phyloP scores from a whole-genome alignment of 2,329 filamentous ascomycete genomes.

The Mycosphaerelloides madeirae region DNA sequence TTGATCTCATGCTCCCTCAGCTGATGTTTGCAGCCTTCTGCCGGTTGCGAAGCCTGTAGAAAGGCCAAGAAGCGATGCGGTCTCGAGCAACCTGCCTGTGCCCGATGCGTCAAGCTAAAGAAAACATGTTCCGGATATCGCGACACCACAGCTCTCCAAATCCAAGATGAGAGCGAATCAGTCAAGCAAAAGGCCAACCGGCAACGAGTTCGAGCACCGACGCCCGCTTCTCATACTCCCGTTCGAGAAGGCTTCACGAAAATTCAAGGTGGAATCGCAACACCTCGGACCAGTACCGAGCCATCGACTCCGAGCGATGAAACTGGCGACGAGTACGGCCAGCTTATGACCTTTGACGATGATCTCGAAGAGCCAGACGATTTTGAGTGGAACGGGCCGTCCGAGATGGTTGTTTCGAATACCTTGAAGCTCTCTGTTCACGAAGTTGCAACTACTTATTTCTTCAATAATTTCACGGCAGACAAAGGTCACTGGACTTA shows the following conservation, averaged over 20 bases:
- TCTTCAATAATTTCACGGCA: conserved; percentile 29
- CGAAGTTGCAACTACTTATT: conserved; percentile 28
- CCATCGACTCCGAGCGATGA: conserved; percentile 25
- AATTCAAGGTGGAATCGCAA: conserved; percentile 8
- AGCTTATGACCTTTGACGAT: neutral
- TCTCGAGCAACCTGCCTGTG: conserved; percentile 29
- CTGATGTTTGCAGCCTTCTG: conserved; percentile 20
- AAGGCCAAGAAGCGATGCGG: conserved; percentile 33
- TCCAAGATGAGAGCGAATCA: conserved; percentile 31
- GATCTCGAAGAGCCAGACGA: neutral
- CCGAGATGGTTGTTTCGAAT: neutral
- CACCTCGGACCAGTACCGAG: conserved; percentile 10
- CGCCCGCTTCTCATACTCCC: conserved; percentile 9
- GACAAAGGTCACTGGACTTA: conserved; percentile 26
- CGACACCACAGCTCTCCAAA: conserved; percentile 29
- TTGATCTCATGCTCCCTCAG: neutral
- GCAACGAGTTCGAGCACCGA: conserved; percentile 21
- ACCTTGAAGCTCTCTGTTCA: conserved; percentile 17
- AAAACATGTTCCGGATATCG: conserved; percentile 31
- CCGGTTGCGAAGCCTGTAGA: conserved; percentile 32
- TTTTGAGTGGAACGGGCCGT: neutral
- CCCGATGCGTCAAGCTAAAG: conserved; percentile 30
- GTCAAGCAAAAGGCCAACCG: conserved; percentile 25
- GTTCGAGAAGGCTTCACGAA: conserved; percentile 1
- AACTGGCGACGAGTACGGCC: conserved; percentile 23